phyloP scores from a whole-genome alignment of 352 stramenopile genomes.

The Globisporangium orthogonon region DNA sequence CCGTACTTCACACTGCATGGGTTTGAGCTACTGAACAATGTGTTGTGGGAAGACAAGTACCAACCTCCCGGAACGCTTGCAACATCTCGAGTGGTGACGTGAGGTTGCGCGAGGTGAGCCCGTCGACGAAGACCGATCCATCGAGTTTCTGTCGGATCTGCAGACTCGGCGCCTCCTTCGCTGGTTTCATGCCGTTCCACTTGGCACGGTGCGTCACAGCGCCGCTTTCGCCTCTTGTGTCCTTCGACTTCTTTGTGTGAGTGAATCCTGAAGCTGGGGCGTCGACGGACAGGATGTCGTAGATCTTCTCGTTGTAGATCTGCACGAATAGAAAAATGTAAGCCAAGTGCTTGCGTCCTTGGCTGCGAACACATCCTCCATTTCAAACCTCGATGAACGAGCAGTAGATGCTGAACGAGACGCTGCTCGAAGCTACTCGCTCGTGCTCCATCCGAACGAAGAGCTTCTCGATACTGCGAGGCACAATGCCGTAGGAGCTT shows the following conservation, averaged over 20 bases:
- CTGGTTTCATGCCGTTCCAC: conserved; percentile 44
- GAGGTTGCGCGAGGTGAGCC: conserved; percentile 50
- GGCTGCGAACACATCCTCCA: too few relatives aligned
- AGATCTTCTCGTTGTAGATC: conserved; percentile 83
- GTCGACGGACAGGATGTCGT: conserved; percentile 49
- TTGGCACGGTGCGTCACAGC: conserved; percentile 22
- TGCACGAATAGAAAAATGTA: conserved; percentile 9
- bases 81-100: conserved; percentile 38
- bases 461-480: conserved; percentile 44
- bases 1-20: too few relatives aligned
- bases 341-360: neutral
- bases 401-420: conserved; percentile 48
- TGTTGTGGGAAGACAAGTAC: neutral
- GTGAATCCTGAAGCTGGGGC: neutral
- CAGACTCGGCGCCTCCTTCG: conserved; percentile 47
- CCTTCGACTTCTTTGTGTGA: conserved; percentile 3
- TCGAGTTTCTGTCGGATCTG: conserved; percentile 61
- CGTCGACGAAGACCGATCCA: conserved; percentile 62
- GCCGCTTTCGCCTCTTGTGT: conserved; percentile 10
- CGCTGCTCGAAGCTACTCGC: conserved; percentile 8
- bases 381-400: conserved; percentile 54
- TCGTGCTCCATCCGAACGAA: conserved; percentile 36
- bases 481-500: conserved; percentile 41
- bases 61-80: conserved; percentile 53
- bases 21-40: too few relatives aligned